These are phyloP conservation scores for Trematosphaeria pertusa DNA, from an alignment of 2,329 filamentous ascomycete genomes.

Conservation along the genomic window DNA sequence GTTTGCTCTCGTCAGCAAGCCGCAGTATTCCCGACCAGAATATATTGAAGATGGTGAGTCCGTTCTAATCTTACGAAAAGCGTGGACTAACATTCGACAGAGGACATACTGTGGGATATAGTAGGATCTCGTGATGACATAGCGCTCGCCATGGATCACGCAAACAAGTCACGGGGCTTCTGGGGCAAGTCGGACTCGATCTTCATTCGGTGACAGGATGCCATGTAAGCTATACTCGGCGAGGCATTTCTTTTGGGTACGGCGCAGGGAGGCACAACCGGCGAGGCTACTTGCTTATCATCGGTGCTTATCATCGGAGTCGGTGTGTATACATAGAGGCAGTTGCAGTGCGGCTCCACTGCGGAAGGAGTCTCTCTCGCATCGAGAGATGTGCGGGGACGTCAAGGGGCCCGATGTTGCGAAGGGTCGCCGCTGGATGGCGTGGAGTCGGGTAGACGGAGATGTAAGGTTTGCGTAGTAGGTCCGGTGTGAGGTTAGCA, in stretches of 20 bases:
- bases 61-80: background rate
- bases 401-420: no score
- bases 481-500: constrained; percentile 8
- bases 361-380: no score
- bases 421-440: no score
- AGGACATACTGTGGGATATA: constrained; percentile 56
- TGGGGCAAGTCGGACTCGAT: constrained; percentile 68
- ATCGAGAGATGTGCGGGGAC: no score
- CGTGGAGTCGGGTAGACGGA: no score
- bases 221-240: constrained; percentile 32
- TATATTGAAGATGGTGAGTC: constrained; percentile 89
- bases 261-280: constrained; percentile 8
- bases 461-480: background rate
- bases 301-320: constrained; percentile 5
- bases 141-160: constrained; percentile 64
- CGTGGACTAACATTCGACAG: constrained; percentile 37
- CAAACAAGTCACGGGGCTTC: constrained; percentile 66
- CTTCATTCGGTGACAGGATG: constrained; percentile 60
- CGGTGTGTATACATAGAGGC: constrained; percentile 23
- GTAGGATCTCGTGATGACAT: constrained; percentile 48
- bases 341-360: background rate
- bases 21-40: constrained; percentile 75
- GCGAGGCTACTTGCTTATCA: constrained; percentile 10
- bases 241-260: constrained; percentile 3
- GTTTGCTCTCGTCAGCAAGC: constrained; percentile 76